Percentiles rank a stretch among this genome's conserved stretches.
Evolutionary conservation across 176 grass and related monocot species (phyloP).

Genomic region (Aegilops longissima): DNA sequence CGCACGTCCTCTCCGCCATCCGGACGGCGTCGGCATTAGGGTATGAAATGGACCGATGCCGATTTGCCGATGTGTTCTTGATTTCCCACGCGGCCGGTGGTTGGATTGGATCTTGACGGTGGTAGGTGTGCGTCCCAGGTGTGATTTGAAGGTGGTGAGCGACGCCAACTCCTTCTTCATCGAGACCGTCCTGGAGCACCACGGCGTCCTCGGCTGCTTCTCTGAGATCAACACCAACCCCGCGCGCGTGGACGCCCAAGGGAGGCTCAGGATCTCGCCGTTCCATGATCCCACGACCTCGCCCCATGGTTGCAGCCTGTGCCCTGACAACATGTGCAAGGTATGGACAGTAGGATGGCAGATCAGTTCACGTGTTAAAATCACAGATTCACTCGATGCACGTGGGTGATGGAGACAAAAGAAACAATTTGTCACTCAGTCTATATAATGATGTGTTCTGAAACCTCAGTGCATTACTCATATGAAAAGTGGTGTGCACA

Average conservation of each 20-base stretch:
- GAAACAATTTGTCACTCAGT: slow-evolving; percentile 8
- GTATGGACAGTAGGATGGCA: slow-evolving; percentile 39
- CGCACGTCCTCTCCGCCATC: slow-evolving; percentile 57
- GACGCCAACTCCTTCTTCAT: slow-evolving; percentile 91
- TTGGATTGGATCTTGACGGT: slow-evolving; percentile 18
- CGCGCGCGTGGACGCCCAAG: slow-evolving; percentile 46
- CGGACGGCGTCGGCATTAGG: slow-evolving; percentile 49
- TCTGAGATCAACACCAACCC: slow-evolving; percentile 79
- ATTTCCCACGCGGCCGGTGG: neutral
- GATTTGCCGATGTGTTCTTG: neutral
- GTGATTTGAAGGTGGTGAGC: slow-evolving; percentile 76
- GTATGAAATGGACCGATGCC: slow-evolving; percentile 8
- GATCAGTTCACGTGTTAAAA: slow-evolving; percentile 14
- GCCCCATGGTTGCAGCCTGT: slow-evolving; percentile 71
- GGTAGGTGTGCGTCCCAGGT: slow-evolving; percentile 31
- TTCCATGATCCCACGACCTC: slow-evolving; percentile 46
- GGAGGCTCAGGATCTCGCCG: slow-evolving; percentile 68
- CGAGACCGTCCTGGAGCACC: slow-evolving; percentile 71
- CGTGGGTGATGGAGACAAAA: slow-evolving; percentile 9
- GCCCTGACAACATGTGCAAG: slow-evolving; percentile 95
- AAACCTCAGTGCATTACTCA: neutral
- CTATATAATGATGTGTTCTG: neutral
- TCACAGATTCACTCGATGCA: slow-evolving; percentile 11
- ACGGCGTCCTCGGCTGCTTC: slow-evolving; percentile 67
- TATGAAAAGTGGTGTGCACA: neutral